These are phyloP conservation scores for Coemansia javaensis DNA, from an alignment of 192 early-diverging fungal genomes.

Conservation along the genomic window DNA sequence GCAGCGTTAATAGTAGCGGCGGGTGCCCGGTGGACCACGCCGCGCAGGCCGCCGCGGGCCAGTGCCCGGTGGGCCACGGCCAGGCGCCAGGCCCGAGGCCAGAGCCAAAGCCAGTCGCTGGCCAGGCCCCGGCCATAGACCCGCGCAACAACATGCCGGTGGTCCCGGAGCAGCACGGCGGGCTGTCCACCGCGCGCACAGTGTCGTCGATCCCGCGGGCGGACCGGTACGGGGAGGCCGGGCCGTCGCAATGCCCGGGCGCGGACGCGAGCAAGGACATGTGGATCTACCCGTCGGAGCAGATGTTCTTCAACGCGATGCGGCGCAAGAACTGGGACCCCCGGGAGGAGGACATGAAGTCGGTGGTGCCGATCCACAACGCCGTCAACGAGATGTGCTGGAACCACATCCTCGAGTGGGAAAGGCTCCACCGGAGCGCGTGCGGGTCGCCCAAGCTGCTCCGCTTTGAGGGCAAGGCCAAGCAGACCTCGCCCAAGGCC, in stretches of 20 bases:
- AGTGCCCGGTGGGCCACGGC: conserved; percentile 49
- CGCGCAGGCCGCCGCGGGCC: background rate
- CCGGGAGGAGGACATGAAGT: conserved; percentile 74
- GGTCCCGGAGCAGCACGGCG: conserved; percentile 48
- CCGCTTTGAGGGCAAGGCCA: conserved; percentile 42
- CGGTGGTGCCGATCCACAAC: conserved; percentile 91
- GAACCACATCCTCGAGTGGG: conserved; percentile 83
- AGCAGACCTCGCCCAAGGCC: conserved; percentile 36
- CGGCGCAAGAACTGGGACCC: conserved; percentile 86
- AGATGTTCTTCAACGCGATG: conserved; percentile 97
- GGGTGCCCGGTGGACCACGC: conserved; percentile 7
- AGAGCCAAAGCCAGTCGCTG: no score
- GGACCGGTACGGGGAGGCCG: conserved; percentile 50
- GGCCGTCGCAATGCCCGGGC: conserved; percentile 27
- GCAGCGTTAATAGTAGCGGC: no score
- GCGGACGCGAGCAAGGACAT: conserved; percentile 15
- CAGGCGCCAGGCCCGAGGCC: conserved; percentile 34
- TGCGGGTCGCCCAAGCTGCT: conserved; percentile 41
- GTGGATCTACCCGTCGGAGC: conserved; percentile 92
- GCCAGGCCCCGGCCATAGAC: conserved; percentile 43
- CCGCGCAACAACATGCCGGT: conserved; percentile 63
- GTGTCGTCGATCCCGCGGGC: conserved; percentile 73
- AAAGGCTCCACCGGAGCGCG: conserved; percentile 36
- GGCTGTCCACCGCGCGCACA: conserved; percentile 62
- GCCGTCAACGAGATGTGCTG: conserved; percentile 90